Percentiles rank a stretch among this genome's conserved stretches.
Evolutionary conservation across 306 rosid genomes (phyloP).

Genomic region (Rubus parviflorus): DNA sequence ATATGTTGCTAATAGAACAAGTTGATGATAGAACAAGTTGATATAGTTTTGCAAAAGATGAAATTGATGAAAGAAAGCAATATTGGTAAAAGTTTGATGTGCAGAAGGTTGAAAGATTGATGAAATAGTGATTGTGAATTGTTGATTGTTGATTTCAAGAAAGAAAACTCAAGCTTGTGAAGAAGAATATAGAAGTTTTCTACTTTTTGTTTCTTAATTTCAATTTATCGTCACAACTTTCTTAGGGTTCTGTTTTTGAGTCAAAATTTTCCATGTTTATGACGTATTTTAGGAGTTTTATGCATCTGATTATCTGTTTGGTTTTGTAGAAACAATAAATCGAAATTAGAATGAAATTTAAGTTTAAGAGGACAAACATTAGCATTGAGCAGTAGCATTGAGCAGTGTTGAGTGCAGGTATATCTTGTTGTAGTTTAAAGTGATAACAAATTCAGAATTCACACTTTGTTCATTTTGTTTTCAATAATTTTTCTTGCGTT

Average conservation of each 20-base stretch:
- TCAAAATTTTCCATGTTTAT: neutral
- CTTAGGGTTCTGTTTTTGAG: neutral
- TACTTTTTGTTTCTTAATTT: neutral
- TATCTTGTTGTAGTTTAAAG: neutral
- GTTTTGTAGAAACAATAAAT: neutral
- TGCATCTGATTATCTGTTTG: neutral
- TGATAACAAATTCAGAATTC: neutral
- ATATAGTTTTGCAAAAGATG: no score
- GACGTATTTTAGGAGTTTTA: neutral
- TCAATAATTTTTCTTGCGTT: neutral
- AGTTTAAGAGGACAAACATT: neutral
- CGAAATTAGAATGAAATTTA: neutral
- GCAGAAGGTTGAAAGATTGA: no score
- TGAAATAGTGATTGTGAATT: no score
- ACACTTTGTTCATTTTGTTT: neutral
- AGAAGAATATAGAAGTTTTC: no score
- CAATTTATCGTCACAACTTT: neutral
- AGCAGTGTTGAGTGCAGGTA: neutral
- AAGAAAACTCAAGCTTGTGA: no score
- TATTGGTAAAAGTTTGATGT: no score
- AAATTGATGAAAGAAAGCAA: no score
- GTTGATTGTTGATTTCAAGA: no score
- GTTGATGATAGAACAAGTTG: no score
- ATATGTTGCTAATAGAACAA: no score
- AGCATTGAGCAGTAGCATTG: neutral